phyloP scores from a whole-genome alignment of 1,284 basidiomycete genomes.

The Pisolithus thermaeus region DNA sequence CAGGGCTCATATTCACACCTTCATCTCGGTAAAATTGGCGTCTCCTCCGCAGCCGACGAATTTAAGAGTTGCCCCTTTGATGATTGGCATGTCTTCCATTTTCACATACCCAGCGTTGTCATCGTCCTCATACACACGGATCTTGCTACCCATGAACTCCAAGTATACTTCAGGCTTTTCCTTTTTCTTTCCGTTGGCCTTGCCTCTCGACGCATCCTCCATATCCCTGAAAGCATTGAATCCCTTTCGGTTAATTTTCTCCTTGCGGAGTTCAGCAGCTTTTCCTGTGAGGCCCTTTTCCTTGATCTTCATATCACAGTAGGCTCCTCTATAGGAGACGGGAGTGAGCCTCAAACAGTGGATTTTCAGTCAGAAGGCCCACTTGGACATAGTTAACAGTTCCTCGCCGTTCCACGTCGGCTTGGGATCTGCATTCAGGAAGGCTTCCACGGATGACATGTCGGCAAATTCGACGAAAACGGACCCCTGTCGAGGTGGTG shows the following conservation, averaged over 20 bases:
- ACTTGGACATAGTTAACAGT: slow-evolving; percentile 87
- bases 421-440: slow-evolving; percentile 77
- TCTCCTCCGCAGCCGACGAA: slow-evolving; percentile 68
- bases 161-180: slow-evolving; percentile 57
- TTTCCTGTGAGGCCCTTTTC: slow-evolving; percentile 85
- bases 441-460: slow-evolving; percentile 64
- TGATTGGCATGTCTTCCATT: slow-evolving; percentile 64
- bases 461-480: slow-evolving; percentile 91
- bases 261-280: slow-evolving; percentile 51
- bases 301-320: slow-evolving; percentile 96
- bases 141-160: slow-evolving; percentile 63
- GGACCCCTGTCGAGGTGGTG: slow-evolving; percentile 58
- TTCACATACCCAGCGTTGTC: slow-evolving; percentile 64
- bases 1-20: slow-evolving; percentile 35
- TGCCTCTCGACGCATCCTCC: slow-evolving; percentile 40
- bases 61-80: slow-evolving; percentile 69
- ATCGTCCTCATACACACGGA: slow-evolving; percentile 56
- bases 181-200: slow-evolving; percentile 35
- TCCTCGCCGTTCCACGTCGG: slow-evolving; percentile 73
- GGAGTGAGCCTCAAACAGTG: background rate
- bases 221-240: slow-evolving; percentile 93
- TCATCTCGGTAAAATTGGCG: slow-evolving; percentile 65
- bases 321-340: slow-evolving; percentile 57
- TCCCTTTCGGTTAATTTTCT: slow-evolving; percentile 46
- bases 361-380: slow-evolving; percentile 18